These are phyloP conservation scores for Camellia sinensis DNA, from an alignment of 148 eudicot genomes.

Conservation along the genomic window DNA sequence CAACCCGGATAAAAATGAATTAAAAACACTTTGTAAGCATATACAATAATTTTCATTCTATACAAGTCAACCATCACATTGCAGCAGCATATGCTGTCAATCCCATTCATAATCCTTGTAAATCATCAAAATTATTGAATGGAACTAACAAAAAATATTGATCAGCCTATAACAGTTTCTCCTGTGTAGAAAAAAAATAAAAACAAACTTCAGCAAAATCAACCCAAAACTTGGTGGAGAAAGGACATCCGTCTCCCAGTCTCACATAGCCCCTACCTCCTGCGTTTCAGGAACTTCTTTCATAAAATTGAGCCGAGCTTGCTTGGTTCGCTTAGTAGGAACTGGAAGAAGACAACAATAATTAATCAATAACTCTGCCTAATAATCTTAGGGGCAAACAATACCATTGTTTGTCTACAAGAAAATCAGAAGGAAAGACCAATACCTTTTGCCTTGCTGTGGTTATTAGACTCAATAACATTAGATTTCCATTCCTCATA, in stretches of 20 bases:
- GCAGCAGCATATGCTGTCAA: not conserved
- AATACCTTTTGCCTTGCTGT: constrained; percentile 41
- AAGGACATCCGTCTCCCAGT: not conserved
- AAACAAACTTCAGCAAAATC: not conserved
- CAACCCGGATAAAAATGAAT: too few species aligned
- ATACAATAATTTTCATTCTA: constrained; percentile 3
- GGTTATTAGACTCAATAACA: constrained; percentile 53
- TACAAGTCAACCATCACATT: constrained; percentile 6
- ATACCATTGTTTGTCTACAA: not conserved
- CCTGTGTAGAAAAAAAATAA: not conserved
- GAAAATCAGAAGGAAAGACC: not conserved
- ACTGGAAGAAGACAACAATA: constrained; percentile 28
- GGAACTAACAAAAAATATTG: not conserved
- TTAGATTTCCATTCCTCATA: constrained; percentile 88
- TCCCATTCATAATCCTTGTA: not conserved
- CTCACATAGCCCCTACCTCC: constrained; percentile 41
- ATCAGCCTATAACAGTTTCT: not conserved
- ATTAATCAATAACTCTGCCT: not conserved
- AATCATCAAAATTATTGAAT: not conserved
- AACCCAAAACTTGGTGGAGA: not conserved
- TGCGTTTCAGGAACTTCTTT: constrained; percentile 34
- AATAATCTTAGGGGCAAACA: not conserved
- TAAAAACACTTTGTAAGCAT: not conserved
- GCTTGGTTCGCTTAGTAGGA: constrained; percentile 50
- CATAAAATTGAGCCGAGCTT: constrained; percentile 53